Percentiles rank a stretch among this genome's conserved stretches.
phyloP scores from a whole-genome alignment of 2,329 filamentous ascomycete genomes.

The Claviceps sp. region DNA sequence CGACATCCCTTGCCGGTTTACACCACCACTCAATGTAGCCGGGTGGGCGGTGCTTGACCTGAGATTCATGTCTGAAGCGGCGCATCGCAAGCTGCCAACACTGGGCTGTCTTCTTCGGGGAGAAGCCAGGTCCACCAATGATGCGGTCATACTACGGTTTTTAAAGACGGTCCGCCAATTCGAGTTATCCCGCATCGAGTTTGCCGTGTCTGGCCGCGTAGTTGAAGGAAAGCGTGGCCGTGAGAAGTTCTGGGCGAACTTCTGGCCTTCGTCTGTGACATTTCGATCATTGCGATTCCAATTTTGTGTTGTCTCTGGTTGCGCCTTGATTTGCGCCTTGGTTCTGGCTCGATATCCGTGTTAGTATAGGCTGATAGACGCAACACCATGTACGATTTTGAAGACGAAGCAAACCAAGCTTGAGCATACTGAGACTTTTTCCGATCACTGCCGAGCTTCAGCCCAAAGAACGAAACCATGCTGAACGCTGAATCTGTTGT shows the following conservation, averaged over 20 bases:
- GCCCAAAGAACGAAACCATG: slow-evolving; percentile 49
- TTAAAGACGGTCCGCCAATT: slow-evolving; percentile 22
- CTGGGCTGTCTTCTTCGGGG: slow-evolving; percentile 17
- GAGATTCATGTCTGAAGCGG: slow-evolving; percentile 27
- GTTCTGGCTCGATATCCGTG: background rate
- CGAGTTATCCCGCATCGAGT: slow-evolving; percentile 17
- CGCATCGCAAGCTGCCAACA: slow-evolving; percentile 16
- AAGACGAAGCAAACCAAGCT: slow-evolving; percentile 5
- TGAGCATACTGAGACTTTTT: slow-evolving; percentile 36
- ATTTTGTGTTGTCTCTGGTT: slow-evolving; percentile 12
- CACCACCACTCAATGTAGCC: slow-evolving; percentile 19
- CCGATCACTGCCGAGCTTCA: slow-evolving; percentile 42
- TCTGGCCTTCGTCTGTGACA: slow-evolving; percentile 20
- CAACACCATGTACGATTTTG: background rate
- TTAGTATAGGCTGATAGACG: background rate
- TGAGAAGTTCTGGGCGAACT: slow-evolving; percentile 23
- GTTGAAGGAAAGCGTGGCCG: slow-evolving; percentile 17
- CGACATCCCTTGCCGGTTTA: slow-evolving; percentile 15
- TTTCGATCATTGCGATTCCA: slow-evolving; percentile 22
- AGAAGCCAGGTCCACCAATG: slow-evolving; percentile 30
- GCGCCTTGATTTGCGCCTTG: slow-evolving; percentile 7
- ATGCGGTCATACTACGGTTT: slow-evolving; percentile 25
- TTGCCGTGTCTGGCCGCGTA: slow-evolving; percentile 27
- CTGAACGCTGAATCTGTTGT: background rate
- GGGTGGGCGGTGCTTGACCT: slow-evolving; percentile 16